These are phyloP conservation scores for Myochromella boudieri DNA, from an alignment of 768 basidiomycete genomes.

Conservation along the genomic window DNA sequence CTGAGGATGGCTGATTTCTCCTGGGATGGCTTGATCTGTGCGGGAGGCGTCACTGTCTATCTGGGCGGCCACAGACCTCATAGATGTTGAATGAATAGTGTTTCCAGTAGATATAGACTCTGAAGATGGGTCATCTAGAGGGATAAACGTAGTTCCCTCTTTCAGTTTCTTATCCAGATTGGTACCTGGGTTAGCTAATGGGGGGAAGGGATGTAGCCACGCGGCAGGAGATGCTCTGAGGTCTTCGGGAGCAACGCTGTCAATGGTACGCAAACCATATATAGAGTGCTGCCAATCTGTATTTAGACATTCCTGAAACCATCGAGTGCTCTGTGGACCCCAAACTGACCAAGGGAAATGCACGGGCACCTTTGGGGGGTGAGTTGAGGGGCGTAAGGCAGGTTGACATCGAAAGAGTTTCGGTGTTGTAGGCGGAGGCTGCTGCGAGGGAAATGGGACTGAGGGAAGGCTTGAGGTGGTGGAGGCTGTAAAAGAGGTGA, in stretches of 20 bases:
- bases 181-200: background rate
- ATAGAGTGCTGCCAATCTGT: conserved; percentile 59
- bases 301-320: conserved; percentile 50
- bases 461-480: background rate
- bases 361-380: background rate
- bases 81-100: background rate
- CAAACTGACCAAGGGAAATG: conserved; percentile 43
- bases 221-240: background rate
- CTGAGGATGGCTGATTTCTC: background rate
- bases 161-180: background rate
- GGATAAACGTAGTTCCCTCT: background rate
- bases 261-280: conserved; percentile 50
- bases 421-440: background rate
- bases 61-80: background rate
- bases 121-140: background rate
- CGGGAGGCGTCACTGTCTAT: background rate
- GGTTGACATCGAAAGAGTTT: background rate
- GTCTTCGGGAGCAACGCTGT: conserved; percentile 30
- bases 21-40: background rate
- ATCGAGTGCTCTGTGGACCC: conserved; percentile 52
- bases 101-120: background rate
- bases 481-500: background rate
- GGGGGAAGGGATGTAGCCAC: background rate
- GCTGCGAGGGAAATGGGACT: background rate
- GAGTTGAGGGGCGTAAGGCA: background rate